Conservation (phyloP, 129 eudicot species). For the Saposhnikovia divaricata region DNA sequence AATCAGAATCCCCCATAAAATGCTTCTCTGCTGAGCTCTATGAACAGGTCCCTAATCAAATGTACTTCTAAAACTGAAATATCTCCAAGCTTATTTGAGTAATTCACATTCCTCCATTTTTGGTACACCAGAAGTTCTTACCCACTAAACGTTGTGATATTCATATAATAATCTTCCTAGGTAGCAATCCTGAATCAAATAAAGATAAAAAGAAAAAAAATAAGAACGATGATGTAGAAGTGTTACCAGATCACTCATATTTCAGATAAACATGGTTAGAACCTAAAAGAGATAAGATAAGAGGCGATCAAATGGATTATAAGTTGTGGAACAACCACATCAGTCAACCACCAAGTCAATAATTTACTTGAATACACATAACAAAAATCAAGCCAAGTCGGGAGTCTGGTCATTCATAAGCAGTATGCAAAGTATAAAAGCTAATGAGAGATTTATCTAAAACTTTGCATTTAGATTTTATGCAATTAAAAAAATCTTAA, state of each 20-base stretch:
- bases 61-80: slow-evolving; percentile 8
- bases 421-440: background rate
- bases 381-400: background rate
- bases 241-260: background rate
- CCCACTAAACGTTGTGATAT: slow-evolving; percentile 22
- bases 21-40: slow-evolving; percentile 10
- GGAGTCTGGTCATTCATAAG: background rate
- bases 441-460: background rate
- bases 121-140: slow-evolving; percentile 27
- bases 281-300: background rate
- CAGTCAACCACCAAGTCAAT: background rate
- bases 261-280: background rate
- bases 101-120: slow-evolving; percentile 16
- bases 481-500: background rate
- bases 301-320: background rate
- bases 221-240: background rate
- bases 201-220: background rate
- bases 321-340: background rate
- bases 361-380: background rate
- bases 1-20: background rate
- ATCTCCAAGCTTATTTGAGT: slow-evolving; percentile 1
- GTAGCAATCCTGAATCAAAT: slow-evolving; percentile 71
- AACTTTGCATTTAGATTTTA: background rate
- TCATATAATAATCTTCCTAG: slow-evolving; percentile 39
- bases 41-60: slow-evolving; percentile 11